A percentile compares a stretch with the other conserved stretches of the same genome.
These are phyloP conservation scores for Microcyclospora tardicrescens DNA, from an alignment of 2,329 filamentous ascomycete species.

Conservation along the genomic window DNA sequence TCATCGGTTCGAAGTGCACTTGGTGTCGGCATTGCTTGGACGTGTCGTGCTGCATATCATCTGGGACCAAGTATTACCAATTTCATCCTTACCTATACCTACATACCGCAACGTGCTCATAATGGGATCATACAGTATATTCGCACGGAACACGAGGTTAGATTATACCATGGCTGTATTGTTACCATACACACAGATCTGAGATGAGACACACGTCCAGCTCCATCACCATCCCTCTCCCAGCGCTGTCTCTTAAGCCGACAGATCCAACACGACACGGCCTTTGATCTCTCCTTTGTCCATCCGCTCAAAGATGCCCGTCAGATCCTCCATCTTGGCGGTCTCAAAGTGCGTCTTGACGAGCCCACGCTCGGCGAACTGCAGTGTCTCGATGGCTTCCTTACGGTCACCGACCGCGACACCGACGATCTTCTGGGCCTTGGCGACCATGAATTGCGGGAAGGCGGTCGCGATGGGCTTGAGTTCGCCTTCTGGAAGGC, in stretches of 20 bases:
- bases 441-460: slow-evolving; percentile 30
- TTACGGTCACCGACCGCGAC: slow-evolving; percentile 33
- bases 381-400: slow-evolving; percentile 37
- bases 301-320: slow-evolving; percentile 35
- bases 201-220: too few species aligned
- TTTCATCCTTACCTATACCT: too few species aligned
- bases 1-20: too few species aligned
- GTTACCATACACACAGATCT: too few species aligned
- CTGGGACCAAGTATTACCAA: too few species aligned
- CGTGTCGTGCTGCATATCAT: too few species aligned
- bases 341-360: slow-evolving; percentile 36
- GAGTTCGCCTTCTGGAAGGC: slow-evolving; percentile 34
- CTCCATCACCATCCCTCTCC: too few species aligned
- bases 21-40: too few species aligned
- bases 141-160: too few species aligned
- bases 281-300: slow-evolving; percentile 31
- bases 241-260: background rate
- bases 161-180: too few species aligned
- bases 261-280: slow-evolving; percentile 35
- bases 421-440: slow-evolving; percentile 32
- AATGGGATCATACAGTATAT: too few species aligned
- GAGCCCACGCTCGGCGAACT: slow-evolving; percentile 31
- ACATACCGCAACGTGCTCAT: too few species aligned
- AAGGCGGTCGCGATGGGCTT: slow-evolving; percentile 30
- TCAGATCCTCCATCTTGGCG: slow-evolving; percentile 37